Base-by-base conservation (phyloP, 2,329 filamentous ascomycete genomes). In the Fusarium nelsonii region DNA sequence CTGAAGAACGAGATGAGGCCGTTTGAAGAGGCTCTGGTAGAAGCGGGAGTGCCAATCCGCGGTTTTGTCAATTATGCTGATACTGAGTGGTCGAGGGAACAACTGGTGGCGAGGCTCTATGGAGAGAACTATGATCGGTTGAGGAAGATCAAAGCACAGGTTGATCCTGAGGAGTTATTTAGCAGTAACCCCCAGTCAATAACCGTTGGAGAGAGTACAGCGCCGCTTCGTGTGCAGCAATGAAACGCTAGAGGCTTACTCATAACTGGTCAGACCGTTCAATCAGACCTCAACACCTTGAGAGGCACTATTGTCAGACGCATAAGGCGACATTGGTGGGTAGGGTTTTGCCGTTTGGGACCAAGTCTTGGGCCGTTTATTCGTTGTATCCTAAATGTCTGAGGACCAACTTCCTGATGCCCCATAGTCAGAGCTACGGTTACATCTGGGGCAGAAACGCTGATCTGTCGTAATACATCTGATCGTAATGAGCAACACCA, bases 11-110 rank as follows among this genome's bases (percentile, higher is more conserved):
- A 70, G 8, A 65, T 67, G 14, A 28, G 60, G 43, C 70, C 70
- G 3, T 72, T 72, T 12, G 70, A 71, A 48, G 14, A 60, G 3
- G n/a, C 63, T 10, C 34, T 68, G 30, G 23, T 18, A 2, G 57
- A 68, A 11, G 33, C 32, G 8, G 68, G 70, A 1, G 61, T 64
- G 20, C 4, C 43, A 2, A 53, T 72, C 15, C 63, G 69, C 2
- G 66, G 70, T 0, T 72, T 70, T 11, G 63, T 71, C n/a, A 71
- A 71, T 58, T 71, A 72, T 44, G 68, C 68, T n/a, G 68, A 72
- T 32, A 63, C 65, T 1, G 68, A 70, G 33, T 41, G 71, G 8
- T 62, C 16, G 8, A 59, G 63, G 26, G 18, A 49, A 10, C 63
- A 72, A 12, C 61, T 65, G 63, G 68, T 54, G 23, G 65, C 60